Conservation (phyloP, 108 stramenopile genomes). For the Pseudonitzschia multiseries region DNA sequence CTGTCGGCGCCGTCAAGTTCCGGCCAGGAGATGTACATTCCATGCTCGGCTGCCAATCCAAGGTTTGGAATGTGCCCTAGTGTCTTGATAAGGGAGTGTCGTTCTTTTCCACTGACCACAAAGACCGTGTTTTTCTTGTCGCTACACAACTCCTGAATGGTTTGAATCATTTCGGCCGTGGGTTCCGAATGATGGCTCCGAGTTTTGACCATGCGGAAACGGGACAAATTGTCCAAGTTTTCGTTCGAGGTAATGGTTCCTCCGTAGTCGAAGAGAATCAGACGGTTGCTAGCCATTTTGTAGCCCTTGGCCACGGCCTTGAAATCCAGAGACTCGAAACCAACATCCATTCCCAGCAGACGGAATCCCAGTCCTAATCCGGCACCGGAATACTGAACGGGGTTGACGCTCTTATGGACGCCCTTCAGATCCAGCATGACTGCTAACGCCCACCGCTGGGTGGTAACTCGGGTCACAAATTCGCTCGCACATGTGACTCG, state of each 20-base stretch:
- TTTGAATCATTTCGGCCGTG: conserved; percentile 64
- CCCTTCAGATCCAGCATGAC: conserved; percentile 90
- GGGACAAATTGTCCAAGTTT: conserved; percentile 76
- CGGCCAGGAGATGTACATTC: conserved; percentile 93
- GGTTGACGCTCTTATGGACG: conserved; percentile 74
- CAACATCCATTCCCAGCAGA: conserved; percentile 87
- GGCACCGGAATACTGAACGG: conserved; percentile 76
- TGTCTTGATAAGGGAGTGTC: conserved; percentile 76
- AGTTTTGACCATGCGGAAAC: conserved; percentile 94
- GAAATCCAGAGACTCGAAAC: conserved; percentile 66
- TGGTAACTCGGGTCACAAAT: conserved; percentile 93
- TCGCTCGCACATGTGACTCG: conserved; percentile 76
- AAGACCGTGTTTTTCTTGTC: conserved; percentile 90
- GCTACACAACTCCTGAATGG: conserved; percentile 73
- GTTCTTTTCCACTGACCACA: conserved; percentile 88
- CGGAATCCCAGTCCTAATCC: conserved; percentile 95
- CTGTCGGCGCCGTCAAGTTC: conserved; percentile 8
- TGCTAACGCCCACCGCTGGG: conserved; percentile 90
- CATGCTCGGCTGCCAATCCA: conserved; percentile 91
- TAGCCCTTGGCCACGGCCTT: conserved; percentile 75
- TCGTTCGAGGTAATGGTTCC: conserved; percentile 96
- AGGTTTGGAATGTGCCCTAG: conserved; percentile 79
- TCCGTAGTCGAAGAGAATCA: conserved; percentile 96
- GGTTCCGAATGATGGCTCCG: conserved; percentile 68
- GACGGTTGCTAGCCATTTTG: conserved; percentile 63